These are phyloP conservation scores for Lipomyces kockii DNA, from an alignment of 805 yeast genomes.

Conservation along the genomic window DNA sequence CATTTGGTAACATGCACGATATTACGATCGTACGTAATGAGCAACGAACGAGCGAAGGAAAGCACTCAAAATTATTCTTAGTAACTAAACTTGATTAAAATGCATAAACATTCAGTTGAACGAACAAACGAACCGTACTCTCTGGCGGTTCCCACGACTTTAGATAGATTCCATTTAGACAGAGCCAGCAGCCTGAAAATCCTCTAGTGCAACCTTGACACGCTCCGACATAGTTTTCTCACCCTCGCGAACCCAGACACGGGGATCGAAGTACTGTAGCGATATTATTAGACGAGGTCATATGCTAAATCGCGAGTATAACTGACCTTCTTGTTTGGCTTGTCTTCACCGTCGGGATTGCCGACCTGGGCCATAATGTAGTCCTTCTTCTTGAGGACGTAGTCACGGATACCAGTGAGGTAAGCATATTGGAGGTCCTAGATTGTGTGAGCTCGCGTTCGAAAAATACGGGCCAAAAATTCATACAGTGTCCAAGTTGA, in stretches of 20 bases:
- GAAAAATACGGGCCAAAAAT: background rate
- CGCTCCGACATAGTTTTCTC: slow-evolving; percentile 96
- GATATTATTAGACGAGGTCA: background rate
- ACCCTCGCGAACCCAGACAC: slow-evolving; percentile 99
- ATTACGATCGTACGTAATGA: background rate
- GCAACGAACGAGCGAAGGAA: background rate
- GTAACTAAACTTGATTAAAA: background rate
- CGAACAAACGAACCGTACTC: background rate
- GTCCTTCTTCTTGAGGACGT: slow-evolving; percentile 93
- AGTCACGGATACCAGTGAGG: slow-evolving; percentile 96
- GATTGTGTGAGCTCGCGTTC: background rate
- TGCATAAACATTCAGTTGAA: background rate
- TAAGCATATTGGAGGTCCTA: slow-evolving; percentile 95
- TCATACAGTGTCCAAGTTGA: slow-evolving; percentile 83
- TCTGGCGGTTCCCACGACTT: background rate
- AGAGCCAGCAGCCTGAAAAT: slow-evolving; percentile 61
- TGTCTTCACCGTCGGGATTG: slow-evolving; percentile 99
- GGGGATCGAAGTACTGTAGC: slow-evolving; percentile 88
- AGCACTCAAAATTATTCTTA: background rate
- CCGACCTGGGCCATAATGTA: slow-evolving; percentile 88
- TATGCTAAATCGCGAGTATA: background rate
- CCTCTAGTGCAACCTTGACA: slow-evolving; percentile 77
- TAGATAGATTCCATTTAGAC: slow-evolving; percentile 16
- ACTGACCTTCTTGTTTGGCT: slow-evolving; percentile 89
- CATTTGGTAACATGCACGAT: no score